Evolutionary conservation across 768 basidiomycete species (phyloP), one percentile per base, ranked within the genome.

Genomic region (Tephrocybe sp.): DNA sequence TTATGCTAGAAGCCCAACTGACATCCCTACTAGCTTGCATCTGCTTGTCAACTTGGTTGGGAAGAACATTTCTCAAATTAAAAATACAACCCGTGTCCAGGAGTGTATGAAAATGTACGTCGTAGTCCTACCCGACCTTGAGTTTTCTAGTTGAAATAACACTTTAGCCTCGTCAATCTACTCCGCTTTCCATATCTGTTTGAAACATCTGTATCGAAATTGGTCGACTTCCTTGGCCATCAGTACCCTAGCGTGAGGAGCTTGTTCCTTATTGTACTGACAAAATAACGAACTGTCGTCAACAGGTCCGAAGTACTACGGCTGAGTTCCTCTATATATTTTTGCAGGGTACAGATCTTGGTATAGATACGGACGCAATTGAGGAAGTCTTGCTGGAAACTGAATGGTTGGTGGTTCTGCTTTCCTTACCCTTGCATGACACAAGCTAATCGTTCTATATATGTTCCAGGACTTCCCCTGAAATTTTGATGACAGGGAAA

Each of bases 61-160:
- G 15, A 81, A 71, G 60, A 85, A 86, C 61, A 73, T 89, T 9
- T 68, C 73, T 13, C 80, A 79, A 23, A 65, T 94, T 47, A 97
- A 93, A 69, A 95, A 82, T 54, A 69, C 91, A n/a, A 87, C 87
- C 57, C 70, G 95, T 47, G 83, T 97, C 19, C 75, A 78, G 10
- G 82, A 86, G 50, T 83, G 84, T 3, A 91, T 92, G 89, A 89
- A 86, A 65, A 80, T 90, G 95, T 95, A 58, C 54, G 76, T 19
- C 6, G 56, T 15, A 53, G 41, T 37, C 41, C 34, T n/a, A n/a
- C n/a, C n/a, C n/a, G n/a, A n/a, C 30, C 31, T 53, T 4, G 16
- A 43, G 33, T 40, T 22, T 9, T 13, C 36, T 9, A 36, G 18
- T 18, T 30, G 12, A 49, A 21, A 11, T 8, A 40, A 21, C 11